These are phyloP conservation scores for Ottelia alismoides DNA, from an alignment of 106 monocot species.

Conservation along the genomic window DNA sequence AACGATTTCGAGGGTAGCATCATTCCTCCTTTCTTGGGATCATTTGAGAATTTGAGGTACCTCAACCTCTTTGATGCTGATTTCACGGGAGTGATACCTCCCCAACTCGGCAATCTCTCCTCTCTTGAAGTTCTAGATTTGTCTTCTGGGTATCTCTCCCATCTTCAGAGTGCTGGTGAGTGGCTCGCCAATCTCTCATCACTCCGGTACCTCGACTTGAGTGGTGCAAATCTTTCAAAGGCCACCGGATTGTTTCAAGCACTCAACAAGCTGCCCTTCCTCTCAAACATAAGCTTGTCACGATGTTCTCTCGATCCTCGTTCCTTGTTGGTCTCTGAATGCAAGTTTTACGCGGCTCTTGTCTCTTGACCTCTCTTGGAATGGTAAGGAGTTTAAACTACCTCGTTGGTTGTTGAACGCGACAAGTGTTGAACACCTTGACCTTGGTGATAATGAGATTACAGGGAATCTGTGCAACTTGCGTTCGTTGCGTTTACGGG, in stretches of 20 bases:
- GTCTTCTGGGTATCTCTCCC: slow-evolving; percentile 4
- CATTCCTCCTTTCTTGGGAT: slow-evolving; percentile 27
- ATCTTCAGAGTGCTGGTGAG: neutral
- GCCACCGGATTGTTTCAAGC: neutral
- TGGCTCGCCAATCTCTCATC: slow-evolving; percentile 21
- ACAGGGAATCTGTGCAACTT: too few relatives aligned
- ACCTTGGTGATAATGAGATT: too few relatives aligned
- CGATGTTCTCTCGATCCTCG: neutral
- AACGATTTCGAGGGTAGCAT: slow-evolving; percentile 19
- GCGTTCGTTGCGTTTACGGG: too few relatives aligned
- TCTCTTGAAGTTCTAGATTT: slow-evolving; percentile 16
- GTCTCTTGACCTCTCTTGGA: slow-evolving; percentile 5
- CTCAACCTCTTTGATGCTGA: slow-evolving; percentile 16
- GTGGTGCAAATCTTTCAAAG: slow-evolving; percentile 5
- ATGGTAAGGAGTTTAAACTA: slow-evolving; percentile 3
- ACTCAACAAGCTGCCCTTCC: slow-evolving; percentile 4
- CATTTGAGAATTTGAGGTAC: slow-evolving; percentile 9
- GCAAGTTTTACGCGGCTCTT: slow-evolving; percentile 8
- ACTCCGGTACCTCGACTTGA: slow-evolving; percentile 1
- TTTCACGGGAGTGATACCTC: slow-evolving; percentile 11
- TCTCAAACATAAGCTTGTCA: slow-evolving; percentile 1
- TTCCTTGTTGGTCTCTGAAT: neutral
- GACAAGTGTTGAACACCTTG: slow-evolving; percentile 2
- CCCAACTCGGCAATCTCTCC: slow-evolving; percentile 15
- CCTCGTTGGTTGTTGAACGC: slow-evolving; percentile 7